A percentile compares a stretch with the other conserved stretches of the same genome.
phyloP scores from a whole-genome alignment of 2,329 filamentous ascomycete species.

The Fusarium cyanostomum region DNA sequence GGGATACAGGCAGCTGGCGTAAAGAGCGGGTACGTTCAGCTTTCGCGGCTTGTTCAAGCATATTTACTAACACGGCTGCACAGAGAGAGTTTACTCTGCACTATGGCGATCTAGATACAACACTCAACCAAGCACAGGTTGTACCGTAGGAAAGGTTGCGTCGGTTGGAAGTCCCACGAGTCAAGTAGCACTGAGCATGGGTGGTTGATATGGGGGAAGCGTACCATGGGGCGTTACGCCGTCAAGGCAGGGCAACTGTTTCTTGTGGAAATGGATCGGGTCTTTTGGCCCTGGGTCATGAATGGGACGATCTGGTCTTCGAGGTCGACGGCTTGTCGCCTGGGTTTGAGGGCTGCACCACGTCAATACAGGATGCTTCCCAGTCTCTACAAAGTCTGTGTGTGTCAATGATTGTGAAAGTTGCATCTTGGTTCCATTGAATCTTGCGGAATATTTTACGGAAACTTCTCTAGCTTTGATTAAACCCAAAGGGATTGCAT shows the following conservation, averaged over 20 bases:
- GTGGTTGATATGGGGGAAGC: slow-evolving; percentile 32
- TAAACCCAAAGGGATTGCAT: background rate
- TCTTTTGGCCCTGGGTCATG: slow-evolving; percentile 42
- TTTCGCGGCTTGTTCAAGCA: slow-evolving; percentile 20
- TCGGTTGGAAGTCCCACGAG: slow-evolving; percentile 21
- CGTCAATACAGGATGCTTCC: slow-evolving; percentile 43
- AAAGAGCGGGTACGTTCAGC: slow-evolving; percentile 66
- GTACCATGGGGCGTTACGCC: slow-evolving; percentile 47
- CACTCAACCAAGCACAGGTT: slow-evolving; percentile 47
- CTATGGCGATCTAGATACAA: slow-evolving; percentile 69
- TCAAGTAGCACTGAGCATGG: slow-evolving; percentile 24
- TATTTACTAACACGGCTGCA: slow-evolving; percentile 13
- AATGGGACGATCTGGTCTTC: slow-evolving; percentile 45
- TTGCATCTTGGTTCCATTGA: background rate
- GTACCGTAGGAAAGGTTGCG: slow-evolving; percentile 36
- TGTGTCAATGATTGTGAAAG: background rate
- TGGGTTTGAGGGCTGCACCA: slow-evolving; percentile 37
- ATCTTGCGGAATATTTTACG: background rate
- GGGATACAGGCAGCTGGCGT: slow-evolving; percentile 69
- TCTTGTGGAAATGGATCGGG: slow-evolving; percentile 46
- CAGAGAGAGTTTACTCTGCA: slow-evolving; percentile 69
- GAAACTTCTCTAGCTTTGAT: no score
- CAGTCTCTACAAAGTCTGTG: slow-evolving; percentile 25
- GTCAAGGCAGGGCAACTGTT: slow-evolving; percentile 44
- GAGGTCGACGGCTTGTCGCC: slow-evolving; percentile 40